Evolutionary conservation across 1,284 basidiomycete species (phyloP).

Genomic region (Cryptococcus deneoformans): DNA sequence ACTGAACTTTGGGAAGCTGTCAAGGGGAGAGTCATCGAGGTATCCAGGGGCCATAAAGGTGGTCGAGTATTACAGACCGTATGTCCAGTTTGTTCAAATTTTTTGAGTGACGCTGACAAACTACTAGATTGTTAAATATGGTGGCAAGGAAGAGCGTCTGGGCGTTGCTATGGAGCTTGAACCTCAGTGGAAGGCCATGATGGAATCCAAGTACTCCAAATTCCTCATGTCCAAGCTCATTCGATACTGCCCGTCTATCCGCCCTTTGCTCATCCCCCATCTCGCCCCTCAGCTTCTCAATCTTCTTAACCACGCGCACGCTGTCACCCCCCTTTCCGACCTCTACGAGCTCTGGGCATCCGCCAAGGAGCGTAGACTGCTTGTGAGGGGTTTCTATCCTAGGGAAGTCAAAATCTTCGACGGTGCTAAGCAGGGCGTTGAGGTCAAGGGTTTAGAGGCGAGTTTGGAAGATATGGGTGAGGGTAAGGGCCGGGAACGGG

Average conservation of each 20-base stretch:
- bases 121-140: constrained; percentile 66
- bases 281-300: constrained; percentile 70
- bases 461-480: constrained; percentile 63
- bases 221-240: constrained; percentile 83
- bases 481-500: constrained; percentile 61
- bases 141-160: constrained; percentile 69
- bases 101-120: constrained; percentile 2
- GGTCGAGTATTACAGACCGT: constrained; percentile 80
- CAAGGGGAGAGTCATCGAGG: constrained; percentile 73
- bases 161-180: constrained; percentile 77
- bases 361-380: constrained; percentile 71
- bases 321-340: constrained; percentile 60
- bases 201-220: constrained; percentile 87
- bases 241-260: constrained; percentile 67
- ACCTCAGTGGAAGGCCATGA: constrained; percentile 70
- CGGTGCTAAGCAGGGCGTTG: constrained; percentile 55
- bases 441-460: constrained; percentile 58
- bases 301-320: constrained; percentile 66
- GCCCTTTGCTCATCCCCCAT: constrained; percentile 64
- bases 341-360: constrained; percentile 81
- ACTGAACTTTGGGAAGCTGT: constrained; percentile 68
- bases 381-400: constrained; percentile 60
- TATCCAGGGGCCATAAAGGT: constrained; percentile 85
- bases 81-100: background rate
- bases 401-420: constrained; percentile 73